Evolutionary conservation across 805 yeast species (phyloP), one percentile per base, ranked within the genome.

Genomic region (Saturnispora gosingensis): DNA sequence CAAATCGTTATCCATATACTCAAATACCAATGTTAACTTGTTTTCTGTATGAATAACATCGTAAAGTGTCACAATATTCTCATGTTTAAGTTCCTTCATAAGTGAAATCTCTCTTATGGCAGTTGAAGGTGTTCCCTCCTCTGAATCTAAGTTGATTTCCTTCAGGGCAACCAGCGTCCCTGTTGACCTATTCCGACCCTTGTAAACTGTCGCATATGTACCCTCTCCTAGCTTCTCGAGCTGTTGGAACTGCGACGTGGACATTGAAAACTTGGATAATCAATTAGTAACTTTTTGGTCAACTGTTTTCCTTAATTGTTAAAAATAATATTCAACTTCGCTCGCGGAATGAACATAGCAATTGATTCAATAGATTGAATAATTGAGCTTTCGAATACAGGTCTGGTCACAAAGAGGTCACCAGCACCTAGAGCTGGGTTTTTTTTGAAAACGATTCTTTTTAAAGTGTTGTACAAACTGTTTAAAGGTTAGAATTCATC

Each of bases 51-150:
- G 98, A 55, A 93, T 90, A 43, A 91, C 97, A 67, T 91, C 99
- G 70, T 89, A 89, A 47, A 91, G 71, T 13, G 96, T 82, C 44
- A 91, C 95, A 56, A 91, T 88, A 67, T 91, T 91, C 58, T 86
- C 96, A 66, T 90, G 95, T 65, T 87, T 88, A 54, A 91, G 75
- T 68, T 91, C 99, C 69, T 91, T 91, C 88, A 91, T 85, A 53
- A 91, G 73, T 4, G 98, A 91, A 56, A 91, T 91, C 68, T 91
- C 99, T 57, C 99, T 78, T 61, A 91, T 91, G 2, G 99, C 99
- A 1, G 99, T 93, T 5, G 97, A 88, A 7, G 99, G 99, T 1
- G 98, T 95, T 38, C 99, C 99, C 70, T 93, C 97, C 64, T 93
- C 99, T 48, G 95, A 84, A 64, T 93, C 99, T 55, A 91, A 74